phyloP scores from a whole-genome alignment of 2,329 filamentous ascomycete species.

The Scedosporium minutisporum region DNA sequence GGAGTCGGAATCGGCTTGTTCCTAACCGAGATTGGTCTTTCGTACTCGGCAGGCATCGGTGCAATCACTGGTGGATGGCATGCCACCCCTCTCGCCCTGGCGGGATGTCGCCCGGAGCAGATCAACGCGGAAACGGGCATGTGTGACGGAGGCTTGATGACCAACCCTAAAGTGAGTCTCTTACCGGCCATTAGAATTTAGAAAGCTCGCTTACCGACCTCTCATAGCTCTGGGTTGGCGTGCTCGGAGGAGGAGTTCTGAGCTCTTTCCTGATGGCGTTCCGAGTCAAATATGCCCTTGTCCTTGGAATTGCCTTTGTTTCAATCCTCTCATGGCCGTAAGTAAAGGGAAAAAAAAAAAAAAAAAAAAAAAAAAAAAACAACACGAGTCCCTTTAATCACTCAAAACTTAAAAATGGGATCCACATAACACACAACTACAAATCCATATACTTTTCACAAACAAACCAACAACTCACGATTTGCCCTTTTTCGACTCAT shows the following conservation, averaged over 20 bases:
- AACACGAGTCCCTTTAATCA: too few relatives aligned
- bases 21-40: conserved; percentile 55
- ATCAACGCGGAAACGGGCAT: conserved; percentile 35
- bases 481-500: too few relatives aligned
- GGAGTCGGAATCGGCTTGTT: conserved; percentile 58
- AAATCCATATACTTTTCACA: too few relatives aligned
- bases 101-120: conserved; percentile 56
- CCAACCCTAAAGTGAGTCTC: conserved; percentile 54
- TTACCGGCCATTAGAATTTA: neutral
- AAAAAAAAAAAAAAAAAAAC: neutral
- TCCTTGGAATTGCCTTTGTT: conserved; percentile 62
- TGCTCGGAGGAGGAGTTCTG: conserved; percentile 69
- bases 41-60: conserved; percentile 75
- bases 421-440: too few relatives aligned
- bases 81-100: conserved; percentile 65
- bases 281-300: conserved; percentile 64
- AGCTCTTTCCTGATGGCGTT: conserved; percentile 75
- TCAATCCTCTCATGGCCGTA: conserved; percentile 68
- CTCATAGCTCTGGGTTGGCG: conserved; percentile 58
- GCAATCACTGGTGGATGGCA: conserved; percentile 59
- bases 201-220: neutral
- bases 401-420: too few relatives aligned
- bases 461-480: too few relatives aligned
- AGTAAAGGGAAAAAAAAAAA: too few relatives aligned
- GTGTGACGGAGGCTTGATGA: conserved; percentile 58